These are phyloP conservation scores for Ormosia emarginata DNA, from an alignment of 306 rosid genomes.

Conservation along the genomic window DNA sequence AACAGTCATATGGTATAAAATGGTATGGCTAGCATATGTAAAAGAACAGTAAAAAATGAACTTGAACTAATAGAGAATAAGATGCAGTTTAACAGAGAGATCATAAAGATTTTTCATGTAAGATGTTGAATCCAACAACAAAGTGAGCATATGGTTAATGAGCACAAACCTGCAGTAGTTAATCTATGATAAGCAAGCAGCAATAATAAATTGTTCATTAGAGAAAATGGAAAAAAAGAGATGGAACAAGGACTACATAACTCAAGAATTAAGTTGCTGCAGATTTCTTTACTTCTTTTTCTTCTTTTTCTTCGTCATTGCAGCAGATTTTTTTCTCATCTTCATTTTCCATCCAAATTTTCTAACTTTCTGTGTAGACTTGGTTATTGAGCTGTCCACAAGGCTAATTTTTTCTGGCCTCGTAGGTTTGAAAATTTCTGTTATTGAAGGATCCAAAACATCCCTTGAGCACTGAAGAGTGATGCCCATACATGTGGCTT, in stretches of 20 bases:
- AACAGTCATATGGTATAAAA: not conserved
- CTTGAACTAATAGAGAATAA: not conserved
- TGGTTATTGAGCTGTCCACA: conserved; percentile 28
- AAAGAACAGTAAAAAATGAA: not conserved
- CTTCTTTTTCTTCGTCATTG: conserved; percentile 11
- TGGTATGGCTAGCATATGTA: not conserved
- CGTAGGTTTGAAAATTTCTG: conserved; percentile 60
- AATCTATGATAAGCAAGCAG: not conserved
- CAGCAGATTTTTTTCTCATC: conserved; percentile 22
- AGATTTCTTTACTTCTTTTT: conserved; percentile 5
- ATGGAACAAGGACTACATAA: conserved; percentile 13
- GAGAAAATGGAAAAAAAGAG: not conserved
- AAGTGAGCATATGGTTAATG: not conserved
- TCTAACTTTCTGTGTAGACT: conserved; percentile 24
- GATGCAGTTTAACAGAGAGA: not conserved
- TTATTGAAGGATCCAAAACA: conserved; percentile 74
- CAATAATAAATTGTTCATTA: not conserved
- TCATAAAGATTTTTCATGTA: not conserved
- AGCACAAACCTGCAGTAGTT: not conserved
- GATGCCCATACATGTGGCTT: conserved; percentile 63
- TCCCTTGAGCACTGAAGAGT: conserved; percentile 54
- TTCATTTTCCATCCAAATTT: conserved; percentile 31
- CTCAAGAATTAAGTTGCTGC: conserved; percentile 7
- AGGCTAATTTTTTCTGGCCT: conserved; percentile 37
- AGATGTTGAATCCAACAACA: not conserved